phyloP scores from a whole-genome alignment of 2,329 filamentous ascomycete species.

The Phialocephala subalpina region DNA sequence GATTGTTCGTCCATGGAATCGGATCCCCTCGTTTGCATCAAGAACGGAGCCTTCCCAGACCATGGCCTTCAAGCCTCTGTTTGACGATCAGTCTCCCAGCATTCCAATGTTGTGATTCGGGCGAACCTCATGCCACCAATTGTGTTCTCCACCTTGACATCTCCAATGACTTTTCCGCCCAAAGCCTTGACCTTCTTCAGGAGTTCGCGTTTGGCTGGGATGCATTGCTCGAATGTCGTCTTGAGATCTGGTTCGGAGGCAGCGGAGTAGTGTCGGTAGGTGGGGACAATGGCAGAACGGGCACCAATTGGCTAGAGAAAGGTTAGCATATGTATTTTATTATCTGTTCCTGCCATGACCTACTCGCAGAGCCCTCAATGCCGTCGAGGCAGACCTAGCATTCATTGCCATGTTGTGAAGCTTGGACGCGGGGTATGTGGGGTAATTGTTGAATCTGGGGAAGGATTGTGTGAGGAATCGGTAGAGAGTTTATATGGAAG shows the following conservation, averaged over 20 bases:
- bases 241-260: slow-evolving; percentile 90
- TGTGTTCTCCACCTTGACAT: slow-evolving; percentile 93
- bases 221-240: slow-evolving; percentile 80
- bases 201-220: slow-evolving; percentile 92
- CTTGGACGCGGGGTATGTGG: slow-evolving; percentile 36
- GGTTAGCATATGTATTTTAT: slow-evolving; percentile 19
- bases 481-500: background rate
- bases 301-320: slow-evolving; percentile 40
- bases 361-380: slow-evolving; percentile 71
- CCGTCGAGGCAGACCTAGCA: slow-evolving; percentile 66
- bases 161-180: slow-evolving; percentile 82
- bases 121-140: slow-evolving; percentile 88
- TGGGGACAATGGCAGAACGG: slow-evolving; percentile 43
- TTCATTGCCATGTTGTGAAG: slow-evolving; percentile 67
- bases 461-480: background rate
- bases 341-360: slow-evolving; percentile 40
- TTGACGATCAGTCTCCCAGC: slow-evolving; percentile 29
- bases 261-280: slow-evolving; percentile 71
- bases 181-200: slow-evolving; percentile 93
- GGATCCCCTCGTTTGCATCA: slow-evolving; percentile 95
- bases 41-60: slow-evolving; percentile 98
- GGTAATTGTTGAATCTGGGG: slow-evolving; percentile 25
- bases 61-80: slow-evolving; percentile 90
- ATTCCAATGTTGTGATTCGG: background rate
- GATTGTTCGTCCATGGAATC: slow-evolving; percentile 97